These are phyloP conservation scores for Priceomyces melissophilus DNA, from an alignment of 805 yeast species.

Conservation along the genomic window DNA sequence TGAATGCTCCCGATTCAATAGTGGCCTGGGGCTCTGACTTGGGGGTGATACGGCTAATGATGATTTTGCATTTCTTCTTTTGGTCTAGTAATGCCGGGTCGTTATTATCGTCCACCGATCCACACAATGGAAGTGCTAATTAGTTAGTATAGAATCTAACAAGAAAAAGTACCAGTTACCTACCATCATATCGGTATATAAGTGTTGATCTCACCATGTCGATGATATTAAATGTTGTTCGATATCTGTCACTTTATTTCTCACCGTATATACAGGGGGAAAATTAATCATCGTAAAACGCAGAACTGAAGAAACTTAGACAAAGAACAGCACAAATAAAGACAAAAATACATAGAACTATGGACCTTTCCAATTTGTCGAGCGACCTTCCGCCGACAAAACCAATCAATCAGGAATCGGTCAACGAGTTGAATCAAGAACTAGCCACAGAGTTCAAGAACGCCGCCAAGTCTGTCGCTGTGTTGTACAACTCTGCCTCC, in stretches of 20 bases:
- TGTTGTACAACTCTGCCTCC: slow-evolving; percentile 29
- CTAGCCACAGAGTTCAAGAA: slow-evolving; percentile 61
- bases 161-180: slow-evolving; percentile 9
- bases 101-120: slow-evolving; percentile 78
- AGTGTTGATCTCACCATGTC: slow-evolving; percentile 65
- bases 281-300: not conserved
- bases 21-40: slow-evolving; percentile 82
- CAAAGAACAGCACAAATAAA: not conserved
- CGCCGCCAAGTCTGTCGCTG: slow-evolving; percentile 71
- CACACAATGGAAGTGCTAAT: slow-evolving; percentile 80
- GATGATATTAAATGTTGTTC: not conserved
- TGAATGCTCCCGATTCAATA: slow-evolving; percentile 69
- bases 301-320: not conserved
- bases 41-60: slow-evolving; percentile 71
- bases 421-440: slow-evolving; percentile 48
- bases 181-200: slow-evolving; percentile 64
- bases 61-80: slow-evolving; percentile 78
- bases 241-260: not conserved
- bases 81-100: slow-evolving; percentile 63
- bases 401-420: slow-evolving; percentile 46
- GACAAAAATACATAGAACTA: slow-evolving; percentile 12
- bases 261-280: too few species aligned
- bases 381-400: slow-evolving; percentile 51
- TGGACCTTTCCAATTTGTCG: slow-evolving; percentile 66
- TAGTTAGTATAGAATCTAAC: slow-evolving; percentile 1